Base-by-base conservation (phyloP, 2,329 filamentous ascomycete genomes). In the Thelonectria discophora region DNA sequence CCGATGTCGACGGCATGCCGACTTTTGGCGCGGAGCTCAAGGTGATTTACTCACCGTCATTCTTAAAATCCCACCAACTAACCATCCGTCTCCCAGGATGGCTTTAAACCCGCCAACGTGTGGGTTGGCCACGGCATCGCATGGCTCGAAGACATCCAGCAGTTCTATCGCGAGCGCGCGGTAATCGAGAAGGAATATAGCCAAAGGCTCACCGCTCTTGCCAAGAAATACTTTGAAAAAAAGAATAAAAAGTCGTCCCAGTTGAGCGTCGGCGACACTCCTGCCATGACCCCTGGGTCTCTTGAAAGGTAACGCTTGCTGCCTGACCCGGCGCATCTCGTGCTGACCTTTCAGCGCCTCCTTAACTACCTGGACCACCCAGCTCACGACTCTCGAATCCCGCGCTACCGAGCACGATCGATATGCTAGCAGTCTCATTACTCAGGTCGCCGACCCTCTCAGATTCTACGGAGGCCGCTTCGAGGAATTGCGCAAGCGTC, bases 151-250 rank as follows among this genome's bases (percentile, higher is more conserved):
- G 95, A 99, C 72, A 92, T 99, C 65, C 93, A 99, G 77, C 89
- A 92, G 74, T 99, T 98, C 82, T 99, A 98, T 82, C 92, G 95
- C 66, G 95, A 99, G 79, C 88, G 96, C 60, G 92, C 93, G 74
- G 88, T 83, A 37, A 97, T 99, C 76, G 95, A 99, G 80, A 97
- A 97, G 80, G 96, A 99, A 77, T 98, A 99, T 77, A 91, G 92
- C 72, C 86, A 90, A 66, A 98, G 94, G 79, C 88, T 99, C 66
- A 91, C 87, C 69, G 88, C 88, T 2, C 82, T 99, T 52, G 95
- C 94, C 57, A 97, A 95, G 82, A 97, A 95, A 77, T 98, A 97
- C 81, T 95, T 93, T 74, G 96, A 99, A 73, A 96, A 96, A 83
- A 99, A 98, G 83, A 88, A 92, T 48, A 93, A 90, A 79, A 97